phyloP scores from a whole-genome alignment of 108 stramenopile species.

The Conticribra weissflogii region DNA sequence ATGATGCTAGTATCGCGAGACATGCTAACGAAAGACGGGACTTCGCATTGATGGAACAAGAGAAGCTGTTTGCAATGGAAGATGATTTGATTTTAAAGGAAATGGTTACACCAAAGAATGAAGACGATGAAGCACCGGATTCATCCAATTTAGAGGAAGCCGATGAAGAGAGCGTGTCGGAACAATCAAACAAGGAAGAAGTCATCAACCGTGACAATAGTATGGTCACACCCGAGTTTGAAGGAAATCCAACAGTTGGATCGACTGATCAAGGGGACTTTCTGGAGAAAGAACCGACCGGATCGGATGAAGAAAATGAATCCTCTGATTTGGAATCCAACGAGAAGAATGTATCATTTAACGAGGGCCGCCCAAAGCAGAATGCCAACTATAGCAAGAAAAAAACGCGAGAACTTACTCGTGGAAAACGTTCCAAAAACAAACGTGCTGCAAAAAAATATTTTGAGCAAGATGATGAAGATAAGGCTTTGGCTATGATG shows the following conservation, averaged over 20 bases:
- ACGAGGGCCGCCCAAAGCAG: conserved; percentile 2
- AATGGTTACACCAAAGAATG: neutral
- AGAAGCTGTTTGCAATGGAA: conserved; percentile 24
- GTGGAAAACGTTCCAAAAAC: conserved; percentile 74
- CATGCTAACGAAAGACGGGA: conserved; percentile 90
- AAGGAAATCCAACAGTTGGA: no score
- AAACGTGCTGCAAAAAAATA: conserved; percentile 85
- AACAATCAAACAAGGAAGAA: neutral
- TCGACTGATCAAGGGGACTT: no score
- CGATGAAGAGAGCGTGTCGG: neutral
- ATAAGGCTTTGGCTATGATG: conserved; percentile 89
- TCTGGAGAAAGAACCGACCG: no score
- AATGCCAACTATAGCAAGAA: conserved; percentile 25
- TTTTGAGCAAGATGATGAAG: conserved; percentile 97
- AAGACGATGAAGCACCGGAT: neutral
- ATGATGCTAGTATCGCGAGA: conserved; percentile 81
- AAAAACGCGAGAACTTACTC: conserved; percentile 78
- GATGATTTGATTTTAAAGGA: neutral
- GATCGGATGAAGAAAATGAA: conserved; percentile 1
- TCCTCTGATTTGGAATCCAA: neutral
- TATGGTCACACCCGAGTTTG: no score
- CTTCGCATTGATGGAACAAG: conserved; percentile 73
- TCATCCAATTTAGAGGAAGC: no score
- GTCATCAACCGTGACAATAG: no score
- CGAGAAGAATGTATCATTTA: conserved; percentile 20